A percentile compares a stretch with the other conserved stretches of the same genome.
Conservation (phyloP, 306 rosid genomes). For the Canavalia gladiata region DNA sequence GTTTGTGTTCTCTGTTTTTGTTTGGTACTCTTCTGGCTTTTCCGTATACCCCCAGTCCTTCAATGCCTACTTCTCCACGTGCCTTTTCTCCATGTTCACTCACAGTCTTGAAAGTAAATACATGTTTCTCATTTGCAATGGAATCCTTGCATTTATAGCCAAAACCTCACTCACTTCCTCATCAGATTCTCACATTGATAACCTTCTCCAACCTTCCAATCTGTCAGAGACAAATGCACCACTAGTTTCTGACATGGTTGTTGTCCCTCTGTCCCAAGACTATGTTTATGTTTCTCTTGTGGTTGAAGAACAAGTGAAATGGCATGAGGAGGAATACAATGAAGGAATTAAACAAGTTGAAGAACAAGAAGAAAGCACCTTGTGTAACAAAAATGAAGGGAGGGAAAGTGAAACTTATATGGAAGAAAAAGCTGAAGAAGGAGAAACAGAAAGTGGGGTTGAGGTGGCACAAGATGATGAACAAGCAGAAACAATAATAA, state of each 20-base stretch:
- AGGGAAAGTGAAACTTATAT: constrained; percentile 9
- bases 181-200: constrained; percentile 16
- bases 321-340: constrained; percentile 21
- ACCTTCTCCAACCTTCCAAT: constrained; percentile 33
- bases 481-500: constrained; percentile 30
- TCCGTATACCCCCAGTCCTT: constrained; percentile 59
- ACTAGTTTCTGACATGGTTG: constrained; percentile 19
- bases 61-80: constrained; percentile 64
- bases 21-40: constrained; percentile 56
- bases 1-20: constrained; percentile 52
- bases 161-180: constrained; percentile 47
- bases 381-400: constrained; percentile 19
- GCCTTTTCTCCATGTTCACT: constrained; percentile 59
- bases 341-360: constrained; percentile 42
- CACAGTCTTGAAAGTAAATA: constrained; percentile 71
- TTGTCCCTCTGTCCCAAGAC: constrained; percentile 19
- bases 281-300: constrained; percentile 13
- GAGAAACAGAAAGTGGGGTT: constrained; percentile 51
- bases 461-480: constrained; percentile 51
- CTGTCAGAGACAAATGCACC: constrained; percentile 33
- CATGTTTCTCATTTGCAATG: constrained; percentile 78
- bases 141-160: constrained; percentile 70
- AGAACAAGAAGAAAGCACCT: constrained; percentile 30
- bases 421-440: constrained; percentile 48
- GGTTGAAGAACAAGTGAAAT: constrained; percentile 27